A percentile compares a stretch with the other conserved stretches of the same genome.
Evolutionary conservation across 1,284 basidiomycete genomes (phyloP).

Genomic region (Prillingera fragicola): DNA sequence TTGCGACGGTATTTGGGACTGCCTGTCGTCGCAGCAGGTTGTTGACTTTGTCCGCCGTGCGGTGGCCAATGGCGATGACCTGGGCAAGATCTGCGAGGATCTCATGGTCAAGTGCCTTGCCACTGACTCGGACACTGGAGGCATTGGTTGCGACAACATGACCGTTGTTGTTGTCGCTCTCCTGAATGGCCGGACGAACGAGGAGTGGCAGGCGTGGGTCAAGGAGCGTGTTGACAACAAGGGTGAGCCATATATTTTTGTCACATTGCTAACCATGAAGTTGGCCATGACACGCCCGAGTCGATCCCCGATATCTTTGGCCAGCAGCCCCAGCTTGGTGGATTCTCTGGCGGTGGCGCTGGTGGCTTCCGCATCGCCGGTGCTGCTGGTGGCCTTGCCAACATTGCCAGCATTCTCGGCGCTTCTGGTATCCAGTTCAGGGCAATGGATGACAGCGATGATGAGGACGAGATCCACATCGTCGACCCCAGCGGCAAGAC

Average conservation of each 20-base stretch:
- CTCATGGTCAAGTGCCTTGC: slow-evolving; percentile 93
- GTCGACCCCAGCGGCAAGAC: slow-evolving; percentile 12
- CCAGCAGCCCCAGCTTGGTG: slow-evolving; percentile 14
- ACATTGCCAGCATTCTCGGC: slow-evolving; percentile 44
- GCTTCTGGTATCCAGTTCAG: slow-evolving; percentile 41
- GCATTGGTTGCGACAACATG: slow-evolving; percentile 99
- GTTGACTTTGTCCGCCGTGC: slow-evolving; percentile 82
- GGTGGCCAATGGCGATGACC: slow-evolving; percentile 72
- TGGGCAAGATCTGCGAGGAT: slow-evolving; percentile 77
- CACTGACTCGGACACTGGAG: slow-evolving; percentile 85
- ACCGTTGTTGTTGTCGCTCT: slow-evolving; percentile 88
- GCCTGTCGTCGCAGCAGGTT: slow-evolving; percentile 86
- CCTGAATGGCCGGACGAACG: slow-evolving; percentile 75
- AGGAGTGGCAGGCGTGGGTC: slow-evolving; percentile 92
- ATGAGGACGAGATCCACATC: slow-evolving; percentile 34
- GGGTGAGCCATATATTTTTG: slow-evolving; percentile 55
- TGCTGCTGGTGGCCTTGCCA: slow-evolving; percentile 40
- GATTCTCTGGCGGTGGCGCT: slow-evolving; percentile 19
- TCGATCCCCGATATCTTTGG: slow-evolving; percentile 47
- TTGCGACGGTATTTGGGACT: slow-evolving; percentile 99
- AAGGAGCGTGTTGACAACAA: slow-evolving; percentile 72
- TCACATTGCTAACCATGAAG: slow-evolving; percentile 25
- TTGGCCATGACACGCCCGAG: slow-evolving; percentile 55
- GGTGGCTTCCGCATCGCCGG: slow-evolving; percentile 39
- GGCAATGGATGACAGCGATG: slow-evolving; percentile 36